Evolutionary conservation across 129 eudicot species (phyloP), one percentile per base, ranked within the genome.

Genomic region (Rutidosis leptorrhynchoides): DNA sequence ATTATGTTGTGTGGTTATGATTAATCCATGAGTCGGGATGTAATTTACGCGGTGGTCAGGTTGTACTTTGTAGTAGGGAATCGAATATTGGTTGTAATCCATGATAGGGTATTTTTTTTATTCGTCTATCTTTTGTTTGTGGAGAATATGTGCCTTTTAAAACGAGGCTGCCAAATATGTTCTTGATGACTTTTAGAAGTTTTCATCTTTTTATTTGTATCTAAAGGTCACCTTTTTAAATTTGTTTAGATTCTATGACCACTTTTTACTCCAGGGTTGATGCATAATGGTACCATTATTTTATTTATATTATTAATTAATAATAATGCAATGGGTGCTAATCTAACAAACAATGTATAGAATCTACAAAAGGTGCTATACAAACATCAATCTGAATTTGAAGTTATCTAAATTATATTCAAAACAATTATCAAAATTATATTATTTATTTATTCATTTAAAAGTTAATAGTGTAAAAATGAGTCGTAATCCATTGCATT

Each of bases 111-210:
- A n/a, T 20, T 43, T 67, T 74, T 62, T 59, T 42, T 68, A 23
- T 37, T 51, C 59, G 26, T 62, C 58, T 56, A 54, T 78, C 27
- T 78, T 27, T 70, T 68, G n/a, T 68, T 25, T 28, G 59, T 62
- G 78, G 80, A 81, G 90, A 83, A 82, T 77, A 62, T 72, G 82
- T 87, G 86, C 95, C 88, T 73, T 79, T 79, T 77, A 68, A 68
- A n/a, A 70, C 55, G 61, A 69, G 81, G 76, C 68, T 78, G 81
- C 64, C 59, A 67, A 48, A 17, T 58, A 66, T 75, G 27, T 67
- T 75, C 64, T 33, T 75, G 14, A 75, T 68, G 56, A 74, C 65
- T 68, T 75, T 68, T 75, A 60, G 70, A 28, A 27, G 6, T 68
- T 64, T 55, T 63, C 25, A 33, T 58, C 67, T 43, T 58, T n/a